Evolutionary conservation across 257 asterid genomes (phyloP), one percentile per base, ranked within the genome.

Genomic region (Ocimum tenuiflorum): DNA sequence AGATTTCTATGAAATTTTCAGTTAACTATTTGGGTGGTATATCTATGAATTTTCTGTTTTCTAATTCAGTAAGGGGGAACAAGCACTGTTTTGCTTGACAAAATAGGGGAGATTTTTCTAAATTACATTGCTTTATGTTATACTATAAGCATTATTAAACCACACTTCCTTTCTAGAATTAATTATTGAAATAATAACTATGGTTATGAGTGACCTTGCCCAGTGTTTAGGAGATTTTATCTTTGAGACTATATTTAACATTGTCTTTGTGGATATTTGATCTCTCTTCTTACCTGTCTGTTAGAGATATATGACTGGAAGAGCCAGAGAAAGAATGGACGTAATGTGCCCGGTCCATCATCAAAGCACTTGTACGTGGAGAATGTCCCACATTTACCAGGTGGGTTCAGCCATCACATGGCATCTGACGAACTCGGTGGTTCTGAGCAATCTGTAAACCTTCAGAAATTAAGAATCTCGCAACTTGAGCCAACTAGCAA

Each of bases 341-440:
- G 89, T 51, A 95, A 86, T 77, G 85, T 79, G 56, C 86, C 86
- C 53, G 92, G 92, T 71, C 95, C 89, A 63, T 80, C 90, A 13
- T 62, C 79, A 53, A 94, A 94, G 82, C 96, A 94, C 71, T 74
- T 86, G 76, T 90, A 80, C 78, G 86, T 94, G 67, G 95, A 94
- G 86, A 90, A 94, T 67, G 79, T 75, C 81, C 97, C 97, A 47
- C 80, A 88, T 79, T 74, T 94, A 75, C 91, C 89, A 77, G 91
- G 95, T 77, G 97, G 96, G 55, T 81, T 77, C 85, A 75, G 95
- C 77, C 95, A 79, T 58, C 91, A 81, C 39, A 65, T 15, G 47
- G 80, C 88, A 74, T 83, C 86, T 66, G 52, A 56, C 24, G 66
- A 80, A 63, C 59, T 59, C 54, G 76, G 65, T 60, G 86, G 78